These are phyloP conservation scores for Immersiporthe knoxdaviesiana DNA, from an alignment of 2,329 filamentous ascomycete species.

Conservation along the genomic window DNA sequence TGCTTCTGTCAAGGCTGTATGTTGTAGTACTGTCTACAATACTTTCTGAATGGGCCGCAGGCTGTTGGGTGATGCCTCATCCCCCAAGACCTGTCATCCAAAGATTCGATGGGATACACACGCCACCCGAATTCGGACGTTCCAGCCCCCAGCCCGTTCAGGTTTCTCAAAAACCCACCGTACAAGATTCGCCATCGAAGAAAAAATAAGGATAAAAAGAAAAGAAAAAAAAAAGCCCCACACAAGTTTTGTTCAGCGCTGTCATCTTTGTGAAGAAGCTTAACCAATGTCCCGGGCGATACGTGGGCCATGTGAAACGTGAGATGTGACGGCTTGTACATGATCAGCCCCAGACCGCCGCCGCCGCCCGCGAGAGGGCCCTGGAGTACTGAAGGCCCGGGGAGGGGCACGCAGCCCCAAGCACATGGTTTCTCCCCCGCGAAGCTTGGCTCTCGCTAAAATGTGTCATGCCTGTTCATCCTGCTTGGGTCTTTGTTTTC, in stretches of 20 bases:
- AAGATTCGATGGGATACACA: not conserved
- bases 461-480: conserved; percentile 2
- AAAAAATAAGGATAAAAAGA: too few relatives aligned
- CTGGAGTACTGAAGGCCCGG: not conserved
- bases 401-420: not conserved
- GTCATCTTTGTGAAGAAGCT: not conserved
- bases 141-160: not conserved
- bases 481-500: not conserved
- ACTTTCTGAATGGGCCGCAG: too few relatives aligned
- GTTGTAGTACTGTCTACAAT: too few relatives aligned
- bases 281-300: not conserved
- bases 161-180: conserved; percentile 1
- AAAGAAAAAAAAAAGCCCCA: not conserved
- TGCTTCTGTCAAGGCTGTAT: too few relatives aligned
- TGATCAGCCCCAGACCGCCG: conserved; percentile 24
- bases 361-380: too few relatives aligned
- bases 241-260: not conserved
- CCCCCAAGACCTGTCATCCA: not conserved
- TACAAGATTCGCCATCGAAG: not conserved
- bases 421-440: not conserved
- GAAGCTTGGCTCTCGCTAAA: not conserved
- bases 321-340: conserved; percentile 25
- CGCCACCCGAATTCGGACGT: not conserved
- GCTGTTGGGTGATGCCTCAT: not conserved
- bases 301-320: conserved; percentile 20